These are phyloP conservation scores for Aspergillus transmontanensis DNA, from an alignment of 2,329 filamentous ascomycete species.

Conservation along the genomic window DNA sequence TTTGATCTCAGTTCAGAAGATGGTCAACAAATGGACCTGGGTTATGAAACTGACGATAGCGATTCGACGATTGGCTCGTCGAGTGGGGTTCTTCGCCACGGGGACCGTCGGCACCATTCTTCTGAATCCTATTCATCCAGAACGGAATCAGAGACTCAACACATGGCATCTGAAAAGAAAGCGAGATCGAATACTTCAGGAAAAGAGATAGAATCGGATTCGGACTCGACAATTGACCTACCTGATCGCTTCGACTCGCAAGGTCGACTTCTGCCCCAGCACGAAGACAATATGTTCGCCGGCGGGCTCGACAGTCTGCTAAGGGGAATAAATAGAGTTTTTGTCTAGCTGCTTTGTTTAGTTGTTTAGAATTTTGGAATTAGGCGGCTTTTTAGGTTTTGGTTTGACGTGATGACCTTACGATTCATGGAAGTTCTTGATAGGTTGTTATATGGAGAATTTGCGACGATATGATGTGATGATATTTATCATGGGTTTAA, in stretches of 20 bases:
- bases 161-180: background rate
- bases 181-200: background rate
- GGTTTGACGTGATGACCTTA: background rate
- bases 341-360: conserved; percentile 12
- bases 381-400: background rate
- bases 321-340: conserved; percentile 29
- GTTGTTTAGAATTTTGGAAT: background rate
- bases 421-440: background rate
- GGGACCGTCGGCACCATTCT: conserved; percentile 25
- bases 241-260: conserved; percentile 48
- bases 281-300: conserved; percentile 35
- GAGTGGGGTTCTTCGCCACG: conserved; percentile 24
- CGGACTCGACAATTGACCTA: conserved; percentile 48
- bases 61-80: conserved; percentile 37
- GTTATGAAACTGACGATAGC: conserved; percentile 49
- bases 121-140: conserved; percentile 23
- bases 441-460: background rate
- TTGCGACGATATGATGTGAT: background rate
- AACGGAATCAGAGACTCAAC: conserved; percentile 1
- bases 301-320: conserved; percentile 41
- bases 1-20: conserved; percentile 30
- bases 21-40: conserved; percentile 24
- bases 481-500: background rate
- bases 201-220: conserved; percentile 31
- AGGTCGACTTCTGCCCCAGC: conserved; percentile 39